These are phyloP conservation scores for Cercophora newfieldiana DNA, from an alignment of 495 filamentous ascomycete genomes.

Conservation along the genomic window DNA sequence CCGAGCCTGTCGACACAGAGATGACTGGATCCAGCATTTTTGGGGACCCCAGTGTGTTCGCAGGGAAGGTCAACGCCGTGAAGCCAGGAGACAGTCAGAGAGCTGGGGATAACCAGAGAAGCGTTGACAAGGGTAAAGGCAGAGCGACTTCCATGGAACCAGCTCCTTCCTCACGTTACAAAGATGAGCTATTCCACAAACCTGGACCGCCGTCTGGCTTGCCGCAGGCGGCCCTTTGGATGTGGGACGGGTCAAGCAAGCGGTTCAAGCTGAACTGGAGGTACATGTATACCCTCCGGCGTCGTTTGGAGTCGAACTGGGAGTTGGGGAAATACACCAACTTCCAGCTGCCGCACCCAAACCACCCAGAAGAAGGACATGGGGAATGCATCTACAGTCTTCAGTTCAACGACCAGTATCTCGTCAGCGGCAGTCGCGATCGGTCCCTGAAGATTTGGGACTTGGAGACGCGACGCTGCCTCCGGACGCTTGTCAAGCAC, in stretches of 20 bases:
- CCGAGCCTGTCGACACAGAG: slow-evolving; percentile 34
- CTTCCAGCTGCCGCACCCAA: slow-evolving; percentile 86
- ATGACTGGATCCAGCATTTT: slow-evolving; percentile 38
- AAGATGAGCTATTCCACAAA: slow-evolving; percentile 10
- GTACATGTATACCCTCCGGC: slow-evolving; percentile 85
- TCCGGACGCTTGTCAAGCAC: slow-evolving; percentile 75
- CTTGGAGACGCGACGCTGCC: slow-evolving; percentile 73
- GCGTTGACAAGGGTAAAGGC: slow-evolving; percentile 37
- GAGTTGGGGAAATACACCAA: slow-evolving; percentile 74
- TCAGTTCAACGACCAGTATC: slow-evolving; percentile 78
- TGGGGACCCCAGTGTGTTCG: slow-evolving; percentile 25
- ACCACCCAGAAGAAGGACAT: slow-evolving; percentile 79
- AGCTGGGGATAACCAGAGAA: slow-evolving; percentile 10
- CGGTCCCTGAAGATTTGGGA: slow-evolving; percentile 89
- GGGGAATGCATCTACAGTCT: slow-evolving; percentile 93
- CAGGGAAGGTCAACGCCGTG: slow-evolving; percentile 14
- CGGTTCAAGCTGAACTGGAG: slow-evolving; percentile 72
- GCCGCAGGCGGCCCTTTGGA: slow-evolving; percentile 43
- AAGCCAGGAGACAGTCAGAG: slow-evolving; percentile 20
- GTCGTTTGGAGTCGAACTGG: slow-evolving; percentile 89
- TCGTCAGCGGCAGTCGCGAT: slow-evolving; percentile 93
- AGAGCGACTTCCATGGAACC: slow-evolving; percentile 16
- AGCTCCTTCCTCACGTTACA: background rate
- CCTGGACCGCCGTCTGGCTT: slow-evolving; percentile 25
- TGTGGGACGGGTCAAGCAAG: slow-evolving; percentile 41